Base-by-base conservation (phyloP, 169 alveolate species). In the Eimeria nieschulzi region DNA sequence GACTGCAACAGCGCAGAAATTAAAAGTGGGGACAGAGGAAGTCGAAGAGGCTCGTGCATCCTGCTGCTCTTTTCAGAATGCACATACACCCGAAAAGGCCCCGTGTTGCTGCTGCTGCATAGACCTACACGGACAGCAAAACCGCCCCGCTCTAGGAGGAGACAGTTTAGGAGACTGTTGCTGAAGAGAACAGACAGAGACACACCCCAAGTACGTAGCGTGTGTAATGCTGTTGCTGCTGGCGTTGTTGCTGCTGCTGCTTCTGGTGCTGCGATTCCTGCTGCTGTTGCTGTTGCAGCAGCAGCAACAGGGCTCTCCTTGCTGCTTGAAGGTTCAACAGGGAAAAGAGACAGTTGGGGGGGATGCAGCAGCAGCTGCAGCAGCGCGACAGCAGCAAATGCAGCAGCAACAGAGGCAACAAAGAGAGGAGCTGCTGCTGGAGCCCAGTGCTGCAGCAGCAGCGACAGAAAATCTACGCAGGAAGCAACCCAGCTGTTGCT, bases 371-470 rank as follows among this genome's bases (percentile, higher is more conserved):
- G 64, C 83, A 73, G 83, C 83, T 73, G 83, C 64, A 73, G 64
- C 83, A 73, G 26, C 26, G 64, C 83, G 0, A 73, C 64, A 33
- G 83, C 83, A 51, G 83, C 83, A 73, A 73, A 73, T 9, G 83
- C 83, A 51, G 83, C 83, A 46, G 83, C 59, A 73, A 73, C 83
- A 73, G 83, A 73, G 51, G 83, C 83, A 33, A 73, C 83, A 73
- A 73, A 73, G 23, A 73, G 26, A 56, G 83, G 83, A 17, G 83
- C 19, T 15, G 83, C 83, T 33, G 83, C 59, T 8, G 83, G 83
- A 23, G 83, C 83, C 83, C 61, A 73, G 83, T 73, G 83, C 83
- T 73, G 83, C 83, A 73, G 83, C 83, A 73, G 83, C 83, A 73
- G 83, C 21, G 83, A 73, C 66, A 73, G 19, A 19, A 73, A 73